phyloP scores from a whole-genome alignment of 2,329 filamentous ascomycete genomes.

The Scedosporium aurantiacum region DNA sequence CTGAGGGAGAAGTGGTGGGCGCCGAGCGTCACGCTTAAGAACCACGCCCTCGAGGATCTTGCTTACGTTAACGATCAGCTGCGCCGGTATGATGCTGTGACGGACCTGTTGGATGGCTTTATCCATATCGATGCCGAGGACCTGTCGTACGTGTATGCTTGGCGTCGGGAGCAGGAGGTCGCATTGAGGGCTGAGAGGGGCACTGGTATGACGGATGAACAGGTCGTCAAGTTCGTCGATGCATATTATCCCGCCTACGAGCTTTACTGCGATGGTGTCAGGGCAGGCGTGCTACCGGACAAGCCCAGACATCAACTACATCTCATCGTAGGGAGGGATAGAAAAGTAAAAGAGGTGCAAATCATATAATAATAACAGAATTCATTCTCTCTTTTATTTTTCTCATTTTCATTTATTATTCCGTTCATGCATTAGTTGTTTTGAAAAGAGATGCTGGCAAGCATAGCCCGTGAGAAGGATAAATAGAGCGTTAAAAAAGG shows the following conservation, averaged over 20 bases:
- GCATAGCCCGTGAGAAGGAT: neutral
- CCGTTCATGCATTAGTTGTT: neutral
- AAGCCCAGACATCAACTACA: conserved; percentile 46
- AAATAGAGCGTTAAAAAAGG: no score
- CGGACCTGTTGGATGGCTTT: conserved; percentile 40
- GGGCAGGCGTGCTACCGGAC: conserved; percentile 42
- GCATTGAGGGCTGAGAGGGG: conserved; percentile 55
- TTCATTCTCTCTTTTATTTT: neutral
- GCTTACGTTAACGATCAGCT: conserved; percentile 38
- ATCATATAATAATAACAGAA: conserved; percentile 26
- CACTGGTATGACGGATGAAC: conserved; percentile 69
- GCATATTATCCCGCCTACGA: conserved; percentile 64
- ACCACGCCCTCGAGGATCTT: conserved; percentile 37
- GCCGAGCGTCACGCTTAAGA: conserved; percentile 35
- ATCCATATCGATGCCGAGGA: conserved; percentile 60
- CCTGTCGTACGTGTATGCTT: conserved; percentile 66
- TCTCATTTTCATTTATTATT: neutral
- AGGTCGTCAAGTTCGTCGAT: conserved; percentile 64
- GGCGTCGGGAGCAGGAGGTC: conserved; percentile 73
- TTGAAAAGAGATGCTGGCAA: neutral
- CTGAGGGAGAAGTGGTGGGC: conserved; percentile 41
- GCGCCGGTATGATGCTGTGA: conserved; percentile 35
- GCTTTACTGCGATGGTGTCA: conserved; percentile 50
- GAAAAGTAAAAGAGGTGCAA: conserved; percentile 46
- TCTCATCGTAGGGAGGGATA: conserved; percentile 48